Base-by-base conservation (phyloP, 2,329 filamentous ascomycete genomes). In the Cladosporium sp. region DNA sequence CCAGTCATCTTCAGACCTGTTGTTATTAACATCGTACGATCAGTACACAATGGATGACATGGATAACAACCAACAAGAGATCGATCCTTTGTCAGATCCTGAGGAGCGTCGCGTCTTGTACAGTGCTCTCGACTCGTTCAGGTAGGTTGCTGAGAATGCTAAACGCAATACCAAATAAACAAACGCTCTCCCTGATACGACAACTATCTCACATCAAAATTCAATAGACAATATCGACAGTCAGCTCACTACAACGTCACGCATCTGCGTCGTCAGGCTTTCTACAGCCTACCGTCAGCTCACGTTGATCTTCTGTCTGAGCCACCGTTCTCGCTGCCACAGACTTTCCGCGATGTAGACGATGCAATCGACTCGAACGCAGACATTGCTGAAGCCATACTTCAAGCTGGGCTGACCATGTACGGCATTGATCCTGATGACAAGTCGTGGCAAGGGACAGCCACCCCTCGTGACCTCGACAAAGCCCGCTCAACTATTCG, bases 401-500 rank as follows among this genome's bases (percentile, higher is more conserved):
- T 96, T 54, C 81, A 83, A n/a, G 82, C 84, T 24, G 91, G 90
- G 1, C 81, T 94, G 8, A 78, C 83, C 55, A 88, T 88, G 4
- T 95, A 96, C 72, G 84, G 84, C 24, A 79, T 88, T n/a, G 66
- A 72, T 72, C 55, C 65, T 2, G 54, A 68, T 82, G 78, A 80
- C 62, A 77, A 80, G 0, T 84, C 88, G 54, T 93, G 93, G 89
- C 84, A 87, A 24, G 88, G 87, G 4, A 83, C 87, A 36, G 90
- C 93, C 15, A 93, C 89, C 52, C 80, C 87, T 30, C 82, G 83
- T 26, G 94, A 98, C 74, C 82, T 96, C 63, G 92, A 96, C 76
- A 99, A 98, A 79, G 93, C 94, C 1, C 87, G 93, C 68, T 96
- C 92, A 74, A 98, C 93, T 1, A 85, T 99, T 61, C 88, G 94